These are phyloP conservation scores for Micractinium sp. DNA, from an alignment of 139 green algal species.

Conservation along the genomic window DNA sequence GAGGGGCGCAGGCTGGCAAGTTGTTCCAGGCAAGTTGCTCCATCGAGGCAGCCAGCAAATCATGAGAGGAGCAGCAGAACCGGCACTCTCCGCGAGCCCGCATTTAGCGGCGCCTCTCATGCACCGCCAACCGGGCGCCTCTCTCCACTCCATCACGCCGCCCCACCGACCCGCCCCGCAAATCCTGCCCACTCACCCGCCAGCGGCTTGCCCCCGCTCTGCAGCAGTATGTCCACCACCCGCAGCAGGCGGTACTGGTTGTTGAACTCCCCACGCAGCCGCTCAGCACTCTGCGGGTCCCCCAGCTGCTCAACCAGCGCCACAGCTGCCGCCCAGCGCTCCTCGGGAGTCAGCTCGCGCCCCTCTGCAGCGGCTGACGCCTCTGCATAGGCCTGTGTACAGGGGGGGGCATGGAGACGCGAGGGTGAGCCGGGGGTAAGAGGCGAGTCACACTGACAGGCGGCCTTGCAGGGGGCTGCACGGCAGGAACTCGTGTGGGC, in stretches of 20 bases:
- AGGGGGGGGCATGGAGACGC: not conserved
- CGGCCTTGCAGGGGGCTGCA: not conserved
- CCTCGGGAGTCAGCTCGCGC: slow-evolving; percentile 25
- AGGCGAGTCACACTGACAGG: not conserved
- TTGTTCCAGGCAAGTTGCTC: too few relatives aligned
- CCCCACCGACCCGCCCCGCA: not conserved
- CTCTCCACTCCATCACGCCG: not conserved
- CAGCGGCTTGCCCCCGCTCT: slow-evolving; percentile 52
- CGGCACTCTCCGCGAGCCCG: not conserved
- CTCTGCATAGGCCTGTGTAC: not conserved
- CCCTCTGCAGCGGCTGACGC: not conserved
- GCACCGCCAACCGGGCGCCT: not conserved
- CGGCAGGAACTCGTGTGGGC: too few relatives aligned
- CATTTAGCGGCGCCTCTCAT: not conserved
- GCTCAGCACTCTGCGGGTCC: slow-evolving; percentile 61
- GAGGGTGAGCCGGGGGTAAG: not conserved
- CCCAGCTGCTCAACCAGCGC: slow-evolving; percentile 63
- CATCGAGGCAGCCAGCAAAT: not conserved
- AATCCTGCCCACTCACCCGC: slow-evolving; percentile 2
- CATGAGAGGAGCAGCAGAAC: not conserved
- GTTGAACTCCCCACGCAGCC: slow-evolving; percentile 77
- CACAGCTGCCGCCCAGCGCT: slow-evolving; percentile 71
- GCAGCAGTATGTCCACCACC: slow-evolving; percentile 79
- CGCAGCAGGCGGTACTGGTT: slow-evolving; percentile 92
- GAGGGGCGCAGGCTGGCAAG: too few relatives aligned